phyloP scores from a whole-genome alignment of 345 rosid species.

The Eutrema heterophyllum region DNA sequence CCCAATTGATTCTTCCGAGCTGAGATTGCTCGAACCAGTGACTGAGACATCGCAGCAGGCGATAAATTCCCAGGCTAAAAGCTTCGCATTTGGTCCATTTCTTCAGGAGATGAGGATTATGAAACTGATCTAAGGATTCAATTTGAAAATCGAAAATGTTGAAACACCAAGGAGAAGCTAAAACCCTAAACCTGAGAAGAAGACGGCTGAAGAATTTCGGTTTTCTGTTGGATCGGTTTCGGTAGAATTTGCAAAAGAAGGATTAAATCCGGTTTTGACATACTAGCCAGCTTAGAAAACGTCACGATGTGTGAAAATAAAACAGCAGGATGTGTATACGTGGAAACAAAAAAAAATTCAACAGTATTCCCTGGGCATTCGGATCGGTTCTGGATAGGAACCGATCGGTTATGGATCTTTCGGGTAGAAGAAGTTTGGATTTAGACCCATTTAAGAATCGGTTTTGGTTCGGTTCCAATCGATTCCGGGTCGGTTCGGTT shows the following conservation, averaged over 20 bases:
- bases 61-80: no score
- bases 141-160: neutral
- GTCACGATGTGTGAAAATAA: neutral
- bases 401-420: no score
- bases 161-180: neutral
- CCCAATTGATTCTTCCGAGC: constrained; percentile 27
- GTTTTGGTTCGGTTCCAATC: no score
- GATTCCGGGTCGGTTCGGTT: no score
- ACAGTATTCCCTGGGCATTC: neutral
- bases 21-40: constrained; percentile 27
- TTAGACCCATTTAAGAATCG: no score
- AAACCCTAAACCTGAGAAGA: constrained; percentile 11
- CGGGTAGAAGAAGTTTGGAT: no score
- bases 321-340: neutral
- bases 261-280: neutral
- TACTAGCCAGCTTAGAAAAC: neutral
- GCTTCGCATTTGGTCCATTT: neutral
- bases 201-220: no score
- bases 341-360: neutral
- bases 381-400: no score
- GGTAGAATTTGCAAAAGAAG: neutral
- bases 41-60: constrained; percentile 23
- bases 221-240: neutral
- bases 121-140: neutral
- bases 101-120: neutral